Percentiles rank a stretch among this genome's conserved stretches.
These are phyloP conservation scores for Cyberlindnera samutprakarnensis DNA, from an alignment of 805 yeast species.

Conservation along the genomic window DNA sequence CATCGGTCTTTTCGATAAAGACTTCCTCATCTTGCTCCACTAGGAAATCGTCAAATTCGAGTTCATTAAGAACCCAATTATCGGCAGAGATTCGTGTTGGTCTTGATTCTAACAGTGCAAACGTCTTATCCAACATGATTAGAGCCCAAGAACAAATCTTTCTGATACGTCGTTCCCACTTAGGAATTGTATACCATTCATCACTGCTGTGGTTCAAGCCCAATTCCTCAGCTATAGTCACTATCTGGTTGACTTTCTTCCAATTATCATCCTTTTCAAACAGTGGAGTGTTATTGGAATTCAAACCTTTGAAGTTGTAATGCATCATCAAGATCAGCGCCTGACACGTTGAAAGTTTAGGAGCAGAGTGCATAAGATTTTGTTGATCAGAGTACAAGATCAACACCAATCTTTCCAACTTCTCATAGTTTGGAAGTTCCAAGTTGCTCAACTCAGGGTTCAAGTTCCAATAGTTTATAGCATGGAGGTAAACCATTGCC, in stretches of 20 bases:
- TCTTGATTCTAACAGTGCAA: slow-evolving; percentile 21
- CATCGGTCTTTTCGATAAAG: slow-evolving; percentile 13
- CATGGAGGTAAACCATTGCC: slow-evolving; percentile 22
- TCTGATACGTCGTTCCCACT: slow-evolving; percentile 23
- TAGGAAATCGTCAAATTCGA: slow-evolving; percentile 15
- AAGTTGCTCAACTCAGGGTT: slow-evolving; percentile 8
- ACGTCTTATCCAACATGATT: slow-evolving; percentile 21
- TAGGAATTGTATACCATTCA: slow-evolving; percentile 21
- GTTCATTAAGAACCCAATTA: slow-evolving; percentile 20
- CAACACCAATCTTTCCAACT: slow-evolving; percentile 21
- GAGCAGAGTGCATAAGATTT: slow-evolving; percentile 19
- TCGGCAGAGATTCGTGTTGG: slow-evolving; percentile 18
- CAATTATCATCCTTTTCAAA: slow-evolving; percentile 14
- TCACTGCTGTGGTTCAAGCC: slow-evolving; percentile 21
- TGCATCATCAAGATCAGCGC: slow-evolving; percentile 29
- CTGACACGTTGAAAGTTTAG: slow-evolving; percentile 30
- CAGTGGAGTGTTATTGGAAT: slow-evolving; percentile 3
- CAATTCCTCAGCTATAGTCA: slow-evolving; percentile 21
- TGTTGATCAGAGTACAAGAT: slow-evolving; percentile 22
- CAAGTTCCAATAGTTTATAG: slow-evolving; percentile 21
- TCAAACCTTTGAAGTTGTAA: slow-evolving; percentile 12
- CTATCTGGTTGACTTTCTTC: slow-evolving; percentile 18
- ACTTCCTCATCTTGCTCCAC: slow-evolving; percentile 15
- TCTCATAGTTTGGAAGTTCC: slow-evolving; percentile 16
- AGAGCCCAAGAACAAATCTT: slow-evolving; percentile 21